A percentile compares a stretch with the other conserved stretches of the same genome.
These are phyloP conservation scores for Metschnikowia shivogae DNA, from an alignment of 805 yeast genomes.

Conservation along the genomic window DNA sequence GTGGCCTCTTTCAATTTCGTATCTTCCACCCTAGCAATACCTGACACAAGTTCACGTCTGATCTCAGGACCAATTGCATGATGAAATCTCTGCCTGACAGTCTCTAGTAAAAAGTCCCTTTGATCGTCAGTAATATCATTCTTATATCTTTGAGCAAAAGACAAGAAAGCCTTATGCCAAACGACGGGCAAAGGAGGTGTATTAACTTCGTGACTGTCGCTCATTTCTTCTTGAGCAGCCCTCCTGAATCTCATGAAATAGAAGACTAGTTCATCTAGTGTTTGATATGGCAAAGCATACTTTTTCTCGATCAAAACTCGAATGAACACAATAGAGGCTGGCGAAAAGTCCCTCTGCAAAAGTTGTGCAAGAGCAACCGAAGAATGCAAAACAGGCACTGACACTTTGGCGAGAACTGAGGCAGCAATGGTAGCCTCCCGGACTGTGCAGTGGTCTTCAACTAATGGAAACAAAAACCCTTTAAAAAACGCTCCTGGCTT, in stretches of 20 bases:
- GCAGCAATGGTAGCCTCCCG: constrained; percentile 96
- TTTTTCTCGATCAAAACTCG: constrained; percentile 87
- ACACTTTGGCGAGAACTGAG: constrained; percentile 81
- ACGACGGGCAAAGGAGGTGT: constrained; percentile 80
- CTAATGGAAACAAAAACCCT: constrained; percentile 89
- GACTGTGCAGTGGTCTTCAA: constrained; percentile 82
- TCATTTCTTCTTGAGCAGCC: constrained; percentile 42
- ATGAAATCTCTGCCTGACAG: constrained; percentile 86
- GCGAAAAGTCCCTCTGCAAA: constrained; percentile 73
- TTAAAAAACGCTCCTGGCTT: constrained; percentile 98
- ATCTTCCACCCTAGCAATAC: constrained; percentile 55
- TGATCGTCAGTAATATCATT: constrained; percentile 99
- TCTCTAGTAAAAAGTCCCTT: constrained; percentile 88
- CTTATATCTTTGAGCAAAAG: constrained; percentile 93
- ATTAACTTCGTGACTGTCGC: constrained; percentile 31
- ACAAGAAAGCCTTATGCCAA: constrained; percentile 95
- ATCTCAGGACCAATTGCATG: constrained; percentile 89
- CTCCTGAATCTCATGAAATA: constrained; percentile 89
- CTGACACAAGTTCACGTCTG: constrained; percentile 88
- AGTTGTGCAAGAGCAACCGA: constrained; percentile 90
- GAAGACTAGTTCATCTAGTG: constrained; percentile 88
- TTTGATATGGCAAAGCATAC: constrained; percentile 95
- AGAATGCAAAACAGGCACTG: constrained; percentile 93
- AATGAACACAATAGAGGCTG: constrained; percentile 87
- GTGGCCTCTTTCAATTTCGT: constrained; percentile 26